Conservation (phyloP, 2,329 filamentous ascomycete genomes). For the Trichoderma sp. region DNA sequence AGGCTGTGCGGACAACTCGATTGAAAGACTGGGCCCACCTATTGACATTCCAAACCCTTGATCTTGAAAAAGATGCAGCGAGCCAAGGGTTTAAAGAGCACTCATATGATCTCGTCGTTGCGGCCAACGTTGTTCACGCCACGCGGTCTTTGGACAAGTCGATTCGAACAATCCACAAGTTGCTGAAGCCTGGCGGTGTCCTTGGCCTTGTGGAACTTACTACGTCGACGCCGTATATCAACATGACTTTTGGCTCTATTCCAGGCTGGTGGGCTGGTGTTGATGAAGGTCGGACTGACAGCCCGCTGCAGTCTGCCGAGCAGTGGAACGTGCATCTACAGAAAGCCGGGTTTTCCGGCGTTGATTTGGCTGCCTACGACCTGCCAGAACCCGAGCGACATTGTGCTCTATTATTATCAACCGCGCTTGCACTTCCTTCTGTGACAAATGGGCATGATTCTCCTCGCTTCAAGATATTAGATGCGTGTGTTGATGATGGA, state of each 20-base stretch:
- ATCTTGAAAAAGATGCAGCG: slow-evolving; percentile 40
- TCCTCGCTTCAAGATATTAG: neutral
- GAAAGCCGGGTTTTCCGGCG: neutral
- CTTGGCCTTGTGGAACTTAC: slow-evolving; percentile 39
- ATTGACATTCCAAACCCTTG: slow-evolving; percentile 43
- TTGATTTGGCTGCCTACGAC: slow-evolving; percentile 18
- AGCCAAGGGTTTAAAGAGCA: slow-evolving; percentile 36
- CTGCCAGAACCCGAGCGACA: slow-evolving; percentile 16
- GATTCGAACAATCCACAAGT: slow-evolving; percentile 33
- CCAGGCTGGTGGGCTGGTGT: slow-evolving; percentile 19
- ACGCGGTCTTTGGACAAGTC: slow-evolving; percentile 37
- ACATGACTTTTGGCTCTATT: slow-evolving; percentile 16
- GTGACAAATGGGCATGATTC: no score
- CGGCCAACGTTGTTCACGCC: slow-evolving; percentile 41
- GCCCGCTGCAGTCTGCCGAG: slow-evolving; percentile 4
- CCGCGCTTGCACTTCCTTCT: neutral
- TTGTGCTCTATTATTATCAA: slow-evolving; percentile 7
- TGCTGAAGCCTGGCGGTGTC: slow-evolving; percentile 41
- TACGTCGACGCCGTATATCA: slow-evolving; percentile 1
- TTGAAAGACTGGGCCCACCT: slow-evolving; percentile 32
- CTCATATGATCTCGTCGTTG: slow-evolving; percentile 39
- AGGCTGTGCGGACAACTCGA: slow-evolving; percentile 35
- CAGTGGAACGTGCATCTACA: slow-evolving; percentile 17
- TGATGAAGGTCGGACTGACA: slow-evolving; percentile 8
- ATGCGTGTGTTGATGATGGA: neutral